A percentile compares a stretch with the other conserved stretches of the same genome.
Evolutionary conservation across 257 asterid species (phyloP).

Genomic region (Solanum sitiens): DNA sequence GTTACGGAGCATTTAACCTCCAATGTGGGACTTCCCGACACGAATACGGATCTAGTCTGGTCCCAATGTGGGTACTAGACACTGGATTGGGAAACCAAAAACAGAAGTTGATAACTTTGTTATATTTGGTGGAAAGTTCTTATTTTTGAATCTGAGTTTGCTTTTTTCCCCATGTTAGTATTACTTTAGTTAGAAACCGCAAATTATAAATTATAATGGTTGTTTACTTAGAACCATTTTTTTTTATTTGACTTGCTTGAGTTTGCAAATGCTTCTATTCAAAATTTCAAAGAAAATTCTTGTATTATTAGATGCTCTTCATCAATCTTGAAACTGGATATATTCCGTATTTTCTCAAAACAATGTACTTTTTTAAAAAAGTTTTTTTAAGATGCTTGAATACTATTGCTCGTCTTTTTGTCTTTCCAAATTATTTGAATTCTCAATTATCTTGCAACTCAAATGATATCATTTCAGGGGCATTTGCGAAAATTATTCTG

Average conservation of each 20-base stretch:
- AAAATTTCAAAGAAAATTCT: not conserved
- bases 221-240: not conserved
- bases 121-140: not conserved
- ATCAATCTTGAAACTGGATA: not conserved
- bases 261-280: not conserved
- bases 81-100: not conserved
- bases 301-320: not conserved
- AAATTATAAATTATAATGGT: not conserved
- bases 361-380: not conserved
- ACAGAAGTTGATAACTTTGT: not conserved
- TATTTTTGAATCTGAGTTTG: not conserved
- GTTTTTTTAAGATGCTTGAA: not conserved
- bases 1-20: not conserved
- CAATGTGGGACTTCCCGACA: not conserved
- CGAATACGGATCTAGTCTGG: not conserved
- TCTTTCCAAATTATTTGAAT: not conserved
- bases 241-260: not conserved
- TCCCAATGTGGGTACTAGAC: not conserved
- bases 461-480: conserved; percentile 37
- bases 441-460: not conserved
- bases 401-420: not conserved
- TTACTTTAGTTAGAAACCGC: not conserved
- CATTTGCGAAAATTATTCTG: conserved; percentile 43
- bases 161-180: not conserved
- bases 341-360: not conserved